Conservation (phyloP, 805 yeast species). For the Torulaspora quercuum region DNA sequence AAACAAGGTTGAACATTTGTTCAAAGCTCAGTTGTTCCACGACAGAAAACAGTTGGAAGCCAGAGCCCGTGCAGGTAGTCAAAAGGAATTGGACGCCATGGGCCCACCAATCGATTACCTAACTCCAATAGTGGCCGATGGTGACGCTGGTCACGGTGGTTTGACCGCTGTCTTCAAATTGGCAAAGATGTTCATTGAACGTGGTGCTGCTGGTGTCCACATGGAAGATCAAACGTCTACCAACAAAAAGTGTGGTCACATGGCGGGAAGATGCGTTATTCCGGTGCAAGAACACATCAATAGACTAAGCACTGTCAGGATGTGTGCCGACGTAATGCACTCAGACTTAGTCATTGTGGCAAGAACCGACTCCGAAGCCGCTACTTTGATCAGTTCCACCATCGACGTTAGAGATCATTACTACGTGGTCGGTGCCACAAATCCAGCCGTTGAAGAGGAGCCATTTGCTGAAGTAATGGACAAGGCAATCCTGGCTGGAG, state of each 20-base stretch:
- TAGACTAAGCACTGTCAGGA: conserved; percentile 88
- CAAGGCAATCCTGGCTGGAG: conserved; percentile 74
- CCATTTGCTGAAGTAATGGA: conserved; percentile 68
- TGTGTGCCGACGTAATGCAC: conserved; percentile 91
- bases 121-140: conserved; percentile 95
- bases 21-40: conserved; percentile 95
- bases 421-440: conserved; percentile 86
- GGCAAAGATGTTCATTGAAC: conserved; percentile 92
- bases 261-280: conserved; percentile 97
- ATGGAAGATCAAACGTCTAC: conserved; percentile 99
- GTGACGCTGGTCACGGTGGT: conserved; percentile 99
- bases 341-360: conserved; percentile 85
- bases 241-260: conserved; percentile 97
- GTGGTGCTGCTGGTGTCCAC: conserved; percentile 98
- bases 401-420: conserved; percentile 94
- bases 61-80: conserved; percentile 51
- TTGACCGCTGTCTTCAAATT: conserved; percentile 92
- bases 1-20: conserved; percentile 93
- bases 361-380: conserved; percentile 97
- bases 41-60: conserved; percentile 94
- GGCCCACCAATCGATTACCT: conserved; percentile 78
- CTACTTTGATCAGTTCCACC: conserved; percentile 88
- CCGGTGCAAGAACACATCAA: conserved; percentile 97
- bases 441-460: conserved; percentile 64
- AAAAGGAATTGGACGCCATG: conserved; percentile 64